These are phyloP conservation scores for Ciborinia camelliae DNA, from an alignment of 2,329 filamentous ascomycete species.

Conservation along the genomic window DNA sequence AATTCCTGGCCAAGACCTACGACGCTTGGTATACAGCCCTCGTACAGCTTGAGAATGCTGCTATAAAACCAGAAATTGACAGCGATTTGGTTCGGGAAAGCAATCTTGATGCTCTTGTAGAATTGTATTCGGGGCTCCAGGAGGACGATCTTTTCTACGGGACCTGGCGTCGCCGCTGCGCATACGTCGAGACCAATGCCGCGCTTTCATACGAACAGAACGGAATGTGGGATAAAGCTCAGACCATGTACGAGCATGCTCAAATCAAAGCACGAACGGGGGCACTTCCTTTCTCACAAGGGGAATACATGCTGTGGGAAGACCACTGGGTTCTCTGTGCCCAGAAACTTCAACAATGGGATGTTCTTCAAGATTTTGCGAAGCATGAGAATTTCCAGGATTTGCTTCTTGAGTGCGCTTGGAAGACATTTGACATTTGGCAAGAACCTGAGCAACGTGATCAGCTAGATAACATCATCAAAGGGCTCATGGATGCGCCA, in stretches of 20 bases:
- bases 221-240: slow-evolving; percentile 98
- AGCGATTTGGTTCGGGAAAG: slow-evolving; percentile 84
- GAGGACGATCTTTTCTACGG: slow-evolving; percentile 98
- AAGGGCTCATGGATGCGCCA: slow-evolving; percentile 95
- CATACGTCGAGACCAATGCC: slow-evolving; percentile 96
- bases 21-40: slow-evolving; percentile 97
- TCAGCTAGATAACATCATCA: slow-evolving; percentile 87
- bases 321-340: slow-evolving; percentile 98
- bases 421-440: slow-evolving; percentile 96
- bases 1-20: slow-evolving; percentile 90
- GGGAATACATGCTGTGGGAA: slow-evolving; percentile 99
- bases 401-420: slow-evolving; percentile 88
- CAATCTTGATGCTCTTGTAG: slow-evolving; percentile 91
- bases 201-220: slow-evolving; percentile 98
- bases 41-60: slow-evolving; percentile 83
- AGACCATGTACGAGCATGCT: slow-evolving; percentile 92
- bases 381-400: slow-evolving; percentile 99
- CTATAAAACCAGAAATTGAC: slow-evolving; percentile 74
- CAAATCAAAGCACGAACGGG: slow-evolving; percentile 97
- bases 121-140: slow-evolving; percentile 83
- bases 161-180: slow-evolving; percentile 89
- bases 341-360: slow-evolving; percentile 98
- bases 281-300: slow-evolving; percentile 92
- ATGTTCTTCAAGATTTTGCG: slow-evolving; percentile 93
- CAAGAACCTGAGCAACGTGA: slow-evolving; percentile 80